Percentiles rank a stretch among this genome's conserved stretches.
These are phyloP conservation scores for Nicotiana sylvestris DNA, from an alignment of 257 asterid species.

Conservation along the genomic window DNA sequence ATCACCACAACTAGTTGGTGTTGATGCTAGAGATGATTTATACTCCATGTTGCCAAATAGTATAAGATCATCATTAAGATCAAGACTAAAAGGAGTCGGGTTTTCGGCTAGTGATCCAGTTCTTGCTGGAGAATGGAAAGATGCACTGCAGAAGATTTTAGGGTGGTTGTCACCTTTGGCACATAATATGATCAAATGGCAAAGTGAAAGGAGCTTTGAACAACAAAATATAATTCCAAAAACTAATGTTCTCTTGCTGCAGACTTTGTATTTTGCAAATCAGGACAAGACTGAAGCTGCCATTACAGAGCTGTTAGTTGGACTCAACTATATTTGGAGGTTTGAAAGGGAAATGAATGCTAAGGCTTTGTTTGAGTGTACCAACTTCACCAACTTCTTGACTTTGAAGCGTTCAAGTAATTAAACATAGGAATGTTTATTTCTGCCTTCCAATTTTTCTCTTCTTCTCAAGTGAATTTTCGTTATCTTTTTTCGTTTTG, in stretches of 20 bases:
- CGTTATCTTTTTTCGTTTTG: background rate
- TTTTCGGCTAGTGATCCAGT: slow-evolving; percentile 66
- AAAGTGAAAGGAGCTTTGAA: slow-evolving; percentile 93
- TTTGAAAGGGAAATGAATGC: slow-evolving; percentile 94
- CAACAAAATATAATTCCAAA: slow-evolving; percentile 56
- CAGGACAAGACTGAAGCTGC: slow-evolving; percentile 93
- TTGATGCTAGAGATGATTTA: slow-evolving; percentile 85
- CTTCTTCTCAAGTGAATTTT: background rate
- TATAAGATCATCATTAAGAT: slow-evolving; percentile 50
- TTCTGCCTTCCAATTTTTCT: background rate
- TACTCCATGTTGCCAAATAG: slow-evolving; percentile 75
- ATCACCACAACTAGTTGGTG: slow-evolving; percentile 81
- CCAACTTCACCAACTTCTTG: slow-evolving; percentile 41
- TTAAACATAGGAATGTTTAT: background rate
- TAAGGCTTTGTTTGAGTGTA: slow-evolving; percentile 56
- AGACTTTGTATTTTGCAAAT: slow-evolving; percentile 69
- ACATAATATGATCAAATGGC: slow-evolving; percentile 96
- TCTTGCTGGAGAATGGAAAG: slow-evolving; percentile 88
- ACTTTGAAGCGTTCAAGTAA: slow-evolving; percentile 25
- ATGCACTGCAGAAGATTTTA: slow-evolving; percentile 70
- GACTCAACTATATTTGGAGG: slow-evolving; percentile 93
- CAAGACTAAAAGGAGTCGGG: slow-evolving; percentile 69
- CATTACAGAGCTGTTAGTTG: slow-evolving; percentile 90
- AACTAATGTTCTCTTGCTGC: slow-evolving; percentile 64
- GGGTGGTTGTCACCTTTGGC: slow-evolving; percentile 95